Conservation (phyloP, 148 eudicot species). For the Chenopodium berlandieri region DNA sequence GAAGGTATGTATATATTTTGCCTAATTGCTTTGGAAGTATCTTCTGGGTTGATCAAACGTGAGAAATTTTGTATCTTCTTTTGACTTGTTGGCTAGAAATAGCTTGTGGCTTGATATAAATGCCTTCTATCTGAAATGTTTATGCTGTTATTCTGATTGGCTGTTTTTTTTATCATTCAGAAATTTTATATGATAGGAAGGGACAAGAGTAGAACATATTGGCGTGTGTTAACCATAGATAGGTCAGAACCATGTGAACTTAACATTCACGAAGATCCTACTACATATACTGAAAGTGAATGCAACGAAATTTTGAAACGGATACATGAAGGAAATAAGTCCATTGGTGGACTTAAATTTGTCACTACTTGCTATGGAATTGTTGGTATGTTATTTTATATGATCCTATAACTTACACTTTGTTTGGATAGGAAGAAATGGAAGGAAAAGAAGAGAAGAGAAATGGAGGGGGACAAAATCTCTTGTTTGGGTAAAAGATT, state of each 20-base stretch:
- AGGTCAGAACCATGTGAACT: slow-evolving; percentile 77
- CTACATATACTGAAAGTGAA: slow-evolving; percentile 65
- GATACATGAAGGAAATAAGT: slow-evolving; percentile 85
- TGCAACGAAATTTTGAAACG: slow-evolving; percentile 75
- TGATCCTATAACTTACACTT: not conserved
- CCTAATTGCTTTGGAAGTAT: not conserved
- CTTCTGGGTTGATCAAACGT: not conserved
- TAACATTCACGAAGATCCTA: slow-evolving; percentile 73
- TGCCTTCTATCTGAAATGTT: not conserved
- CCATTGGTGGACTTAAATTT: slow-evolving; percentile 84
- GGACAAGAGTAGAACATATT: slow-evolving; percentile 74
- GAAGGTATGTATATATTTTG: not conserved
- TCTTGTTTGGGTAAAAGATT: no score
- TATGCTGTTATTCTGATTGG: slow-evolving; percentile 14
- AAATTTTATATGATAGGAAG: slow-evolving; percentile 87
- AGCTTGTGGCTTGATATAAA: slow-evolving; percentile 1
- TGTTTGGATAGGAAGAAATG: no score
- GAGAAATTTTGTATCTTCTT: not conserved
- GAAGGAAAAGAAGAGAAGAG: no score
- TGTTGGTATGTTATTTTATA: slow-evolving; percentile 54
- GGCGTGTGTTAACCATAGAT: slow-evolving; percentile 87
- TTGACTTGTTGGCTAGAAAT: not conserved
- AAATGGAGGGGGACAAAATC: no score
- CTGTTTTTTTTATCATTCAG: slow-evolving; percentile 38
- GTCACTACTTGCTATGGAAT: slow-evolving; percentile 87